phyloP scores from a whole-genome alignment of 1,139 yeast genomes.

The Suhomyces panamericanus region DNA sequence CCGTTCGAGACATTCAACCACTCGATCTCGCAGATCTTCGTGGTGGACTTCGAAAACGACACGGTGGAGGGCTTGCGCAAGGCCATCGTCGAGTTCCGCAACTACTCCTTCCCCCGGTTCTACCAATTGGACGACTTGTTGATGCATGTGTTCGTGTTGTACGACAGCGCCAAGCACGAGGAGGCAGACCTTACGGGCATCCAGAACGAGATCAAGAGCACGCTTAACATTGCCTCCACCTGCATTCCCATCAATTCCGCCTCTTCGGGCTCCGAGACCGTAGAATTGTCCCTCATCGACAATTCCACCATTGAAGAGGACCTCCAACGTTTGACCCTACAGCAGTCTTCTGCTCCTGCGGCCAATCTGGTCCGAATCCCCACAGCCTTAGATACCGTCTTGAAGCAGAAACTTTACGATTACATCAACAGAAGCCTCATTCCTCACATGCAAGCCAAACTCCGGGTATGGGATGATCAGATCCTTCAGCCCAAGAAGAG shows the following conservation, averaged over 20 bases:
- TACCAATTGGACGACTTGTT: conserved; percentile 59
- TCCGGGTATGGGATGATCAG: conserved; percentile 78
- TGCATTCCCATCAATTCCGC: conserved; percentile 25
- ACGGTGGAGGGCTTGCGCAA: conserved; percentile 48
- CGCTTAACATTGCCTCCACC: conserved; percentile 31
- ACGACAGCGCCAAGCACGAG: conserved; percentile 25
- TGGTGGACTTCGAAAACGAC: conserved; percentile 52
- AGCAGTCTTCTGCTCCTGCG: conserved; percentile 18
- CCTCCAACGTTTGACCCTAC: conserved; percentile 40
- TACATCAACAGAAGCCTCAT: conserved; percentile 57
- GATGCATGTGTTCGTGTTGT: conserved; percentile 46
- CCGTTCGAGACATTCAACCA: conserved; percentile 91
- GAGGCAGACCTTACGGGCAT: conserved; percentile 23
- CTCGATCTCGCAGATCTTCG: conserved; percentile 77
- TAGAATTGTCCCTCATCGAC: conserved; percentile 29
- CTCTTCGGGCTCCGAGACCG: conserved; percentile 12
- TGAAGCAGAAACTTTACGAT: conserved; percentile 51
- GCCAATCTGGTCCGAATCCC: conserved; percentile 28
- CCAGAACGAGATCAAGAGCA: conserved; percentile 31
- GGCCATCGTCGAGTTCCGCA: conserved; percentile 45
- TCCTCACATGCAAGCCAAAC: conserved; percentile 77
- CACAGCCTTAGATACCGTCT: conserved; percentile 35
- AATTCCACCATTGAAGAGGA: conserved; percentile 58
- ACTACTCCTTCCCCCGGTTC: conserved; percentile 53
- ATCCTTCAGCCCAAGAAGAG: conserved; percentile 68